Percentiles rank a stretch among this genome's conserved stretches.
Evolutionary conservation across 805 yeast genomes (phyloP).

Genomic region (Candida xyloterini): DNA sequence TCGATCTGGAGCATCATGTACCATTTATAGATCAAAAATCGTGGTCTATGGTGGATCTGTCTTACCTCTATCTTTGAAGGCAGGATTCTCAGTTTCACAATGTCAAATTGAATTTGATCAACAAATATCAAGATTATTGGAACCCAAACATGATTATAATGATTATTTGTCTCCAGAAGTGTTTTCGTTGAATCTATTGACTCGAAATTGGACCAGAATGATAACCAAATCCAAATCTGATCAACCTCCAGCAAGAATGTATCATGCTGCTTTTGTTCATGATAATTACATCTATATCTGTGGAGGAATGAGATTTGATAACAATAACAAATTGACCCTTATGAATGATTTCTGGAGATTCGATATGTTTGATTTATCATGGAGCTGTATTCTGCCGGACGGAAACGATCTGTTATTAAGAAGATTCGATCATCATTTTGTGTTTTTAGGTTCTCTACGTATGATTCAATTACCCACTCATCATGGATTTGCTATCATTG

Average conservation of each 20-base stretch:
- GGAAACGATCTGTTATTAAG: slow-evolving; percentile 24
- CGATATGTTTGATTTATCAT: slow-evolving; percentile 46
- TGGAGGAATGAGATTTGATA: slow-evolving; percentile 58
- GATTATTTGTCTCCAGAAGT: slow-evolving; percentile 59
- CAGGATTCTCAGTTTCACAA: slow-evolving; percentile 36
- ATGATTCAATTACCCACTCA: slow-evolving; percentile 37
- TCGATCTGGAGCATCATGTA: slow-evolving; percentile 66
- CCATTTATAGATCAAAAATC: slow-evolving; percentile 55
- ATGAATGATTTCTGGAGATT: slow-evolving; percentile 70
- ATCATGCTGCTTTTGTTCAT: slow-evolving; percentile 53
- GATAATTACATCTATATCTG: slow-evolving; percentile 52
- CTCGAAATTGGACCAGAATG: slow-evolving; percentile 50
- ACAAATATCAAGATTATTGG: slow-evolving; percentile 1
- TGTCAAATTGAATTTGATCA: slow-evolving; percentile 38
- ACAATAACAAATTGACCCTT: slow-evolving; percentile 40
- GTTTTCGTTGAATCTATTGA: slow-evolving; percentile 57
- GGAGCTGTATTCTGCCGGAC: slow-evolving; percentile 49
- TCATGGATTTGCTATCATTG: slow-evolving; percentile 50
- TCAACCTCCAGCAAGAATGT: slow-evolving; percentile 48
- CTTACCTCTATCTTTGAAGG: slow-evolving; percentile 48
- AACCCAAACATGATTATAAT: slow-evolving; percentile 8
- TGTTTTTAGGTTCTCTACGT: slow-evolving; percentile 38
- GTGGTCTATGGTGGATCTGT: slow-evolving; percentile 69
- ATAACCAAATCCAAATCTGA: slow-evolving; percentile 32
- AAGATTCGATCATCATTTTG: slow-evolving; percentile 54